Base-by-base conservation (phyloP, 2,329 filamentous ascomycete species). In the Ophiosphaerella narmari region DNA sequence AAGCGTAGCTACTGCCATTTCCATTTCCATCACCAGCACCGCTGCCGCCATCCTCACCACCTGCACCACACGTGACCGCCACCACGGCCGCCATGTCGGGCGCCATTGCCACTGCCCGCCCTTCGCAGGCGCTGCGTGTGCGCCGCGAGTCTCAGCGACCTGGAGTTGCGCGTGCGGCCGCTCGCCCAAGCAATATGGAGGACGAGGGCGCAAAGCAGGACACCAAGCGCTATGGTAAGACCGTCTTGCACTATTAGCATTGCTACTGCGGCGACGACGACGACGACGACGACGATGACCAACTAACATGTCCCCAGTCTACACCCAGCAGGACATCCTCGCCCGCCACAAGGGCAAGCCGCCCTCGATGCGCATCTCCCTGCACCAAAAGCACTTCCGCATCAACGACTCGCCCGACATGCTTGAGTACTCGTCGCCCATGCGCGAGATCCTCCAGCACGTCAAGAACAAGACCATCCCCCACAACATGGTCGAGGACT, bases 331-430 rank as follows among this genome's bases (percentile, higher is more conserved):
- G 12, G 90, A 94, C 64, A 91, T 97, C 40, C 79, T 97, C n/a
- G 86, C 84, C 63, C 96, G 92, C 74, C 91, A 88, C 74, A 80
- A 78, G 35, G 85, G 82, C 65, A 81, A 81, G 43, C 84, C 87
- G 7, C 92, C 94, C 0, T 97, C 93, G 4, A 79, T 99, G 21
- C 85, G 93, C 43, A 79, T 99, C 21, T 92, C 97, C 71, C 79
- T 99, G 29, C 87, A 97, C 68, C 82, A 86, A 8, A 91, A 84
- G 4, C 88, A 96, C 74, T 97, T 96, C 70, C 67, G 70, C 50
- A 54, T 99, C 75, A 93, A 97, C 62, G 86, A 91, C 64, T 93
- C 97, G 74, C 91, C 96, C 72, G 90, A 92, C 66, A 93, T 89
- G 68, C 97, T 96, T 64, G 82, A 85, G 5, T 97, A 97, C 74